Base-by-base conservation (phyloP, 2,329 filamentous ascomycete genomes). In the Incumbomyces delicatus region DNA sequence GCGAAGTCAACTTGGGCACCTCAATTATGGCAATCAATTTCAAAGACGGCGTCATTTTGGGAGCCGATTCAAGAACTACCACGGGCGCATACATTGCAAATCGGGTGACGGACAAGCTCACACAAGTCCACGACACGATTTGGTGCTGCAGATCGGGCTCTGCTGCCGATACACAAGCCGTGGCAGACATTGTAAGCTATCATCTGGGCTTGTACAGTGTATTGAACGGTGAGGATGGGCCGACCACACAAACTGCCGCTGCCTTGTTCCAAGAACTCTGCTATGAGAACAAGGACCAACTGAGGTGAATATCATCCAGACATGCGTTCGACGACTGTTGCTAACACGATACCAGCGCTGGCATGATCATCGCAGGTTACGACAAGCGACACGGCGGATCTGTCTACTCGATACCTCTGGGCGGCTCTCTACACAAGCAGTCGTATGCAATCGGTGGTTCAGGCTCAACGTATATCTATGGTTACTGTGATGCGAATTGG, bases 1-100 rank as follows among this genome's bases (percentile, higher is more conserved):
- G 92, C 53, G 92, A 98, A 74, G 90, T 98, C 66, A 98, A 98
- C 72, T 76, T 98, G 60, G 92, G 92, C 73, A 98, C 92, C 53
- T 96, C 92, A 47, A 96, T 98, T 66, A 98, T 98, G 92, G 92
- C 92, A 52, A 89, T 96, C 67, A 96, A 94, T 62, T 98, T 98
- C 80, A 92, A 92, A 66, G 89, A 95, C 61, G 92, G 92, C 53
- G 92, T 98, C 50, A 96, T 98, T 70, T 77, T 98, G 35, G 85
- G 92, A 56, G 92, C 92, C 60, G 92, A 98, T 69, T 95, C 88
- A 62, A 82, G 92, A 73, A 98, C 92, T 57, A 98, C 92, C 39
- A 98, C 90, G 46, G 92, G 92, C 61, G 82, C 90, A 59, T 98
- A 96, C 77, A 96, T 98, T 64, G 92, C 92, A 60, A 98, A 98